A percentile compares a stretch with the other conserved stretches of the same genome.
phyloP scores from a whole-genome alignment of 169 alveolate genomes.

The Eimeria praecox region DNA sequence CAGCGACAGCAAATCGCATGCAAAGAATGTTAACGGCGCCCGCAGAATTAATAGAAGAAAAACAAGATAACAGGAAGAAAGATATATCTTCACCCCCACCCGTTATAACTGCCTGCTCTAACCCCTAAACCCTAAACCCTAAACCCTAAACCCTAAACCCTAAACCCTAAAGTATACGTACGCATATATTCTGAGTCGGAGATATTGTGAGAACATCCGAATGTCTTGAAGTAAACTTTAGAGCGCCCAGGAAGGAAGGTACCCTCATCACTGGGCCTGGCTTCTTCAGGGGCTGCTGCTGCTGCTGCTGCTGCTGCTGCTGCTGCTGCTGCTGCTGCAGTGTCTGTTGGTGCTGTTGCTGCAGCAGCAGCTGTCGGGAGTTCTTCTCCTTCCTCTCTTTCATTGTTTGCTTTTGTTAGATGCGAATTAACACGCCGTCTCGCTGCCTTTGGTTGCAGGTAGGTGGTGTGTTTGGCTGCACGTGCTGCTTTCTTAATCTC shows the following conservation, averaged over 20 bases:
- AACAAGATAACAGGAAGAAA: not conserved
- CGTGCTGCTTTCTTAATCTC: slow-evolving; percentile 36
- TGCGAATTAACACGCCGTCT: not conserved
- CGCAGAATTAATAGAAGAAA: not conserved
- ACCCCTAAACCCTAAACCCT: slow-evolving; percentile 9
- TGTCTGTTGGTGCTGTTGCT: not conserved
- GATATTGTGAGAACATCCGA: slow-evolving; percentile 99
- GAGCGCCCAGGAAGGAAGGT: slow-evolving; percentile 89
- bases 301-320: slow-evolving; percentile 5
- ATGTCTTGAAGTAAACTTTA: slow-evolving; percentile 95
- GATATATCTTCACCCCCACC: not conserved
- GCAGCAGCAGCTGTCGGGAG: not conserved
- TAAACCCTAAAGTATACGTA: slow-evolving; percentile 44
- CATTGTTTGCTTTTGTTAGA: not conserved
- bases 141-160: slow-evolving; percentile 11
- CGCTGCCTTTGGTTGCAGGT: slow-evolving; percentile 61
- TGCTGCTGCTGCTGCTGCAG: not conserved
- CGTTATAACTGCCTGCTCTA: not conserved
- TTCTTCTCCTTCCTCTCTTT: not conserved
- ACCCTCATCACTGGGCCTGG: slow-evolving; percentile 14
- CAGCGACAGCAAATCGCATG: not conserved
- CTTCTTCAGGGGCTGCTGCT: not conserved
- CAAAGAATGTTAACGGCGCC: not conserved
- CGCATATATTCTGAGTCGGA: slow-evolving; percentile 97
- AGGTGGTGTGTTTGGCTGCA: not conserved